These are phyloP conservation scores for Geotrichum macrosporum DNA, from an alignment of 1,139 yeast genomes.

Conservation along the genomic window DNA sequence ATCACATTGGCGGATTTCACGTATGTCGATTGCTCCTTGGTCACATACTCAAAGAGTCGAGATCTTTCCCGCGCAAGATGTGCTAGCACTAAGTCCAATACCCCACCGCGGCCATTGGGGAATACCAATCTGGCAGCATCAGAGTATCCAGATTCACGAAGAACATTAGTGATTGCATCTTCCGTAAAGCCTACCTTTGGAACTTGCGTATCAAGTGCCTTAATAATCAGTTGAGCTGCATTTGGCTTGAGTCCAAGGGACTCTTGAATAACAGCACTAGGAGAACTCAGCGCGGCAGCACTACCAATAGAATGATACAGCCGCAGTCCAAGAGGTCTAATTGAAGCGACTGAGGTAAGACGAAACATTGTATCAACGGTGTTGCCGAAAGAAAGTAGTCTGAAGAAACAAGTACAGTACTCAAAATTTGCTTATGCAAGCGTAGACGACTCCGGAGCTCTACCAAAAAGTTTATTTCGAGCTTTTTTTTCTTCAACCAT, in stretches of 20 bases:
- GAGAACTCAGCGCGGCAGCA: not conserved
- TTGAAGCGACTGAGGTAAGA: not conserved
- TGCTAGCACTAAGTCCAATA: conserved; percentile 59
- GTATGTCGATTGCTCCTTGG: conserved; percentile 13
- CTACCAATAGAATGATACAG: conserved; percentile 16
- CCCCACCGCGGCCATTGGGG: conserved; percentile 43
- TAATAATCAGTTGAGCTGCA: conserved; percentile 15
- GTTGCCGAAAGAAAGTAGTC: not conserved
- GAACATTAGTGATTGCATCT: conserved; percentile 56
- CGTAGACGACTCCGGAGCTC: too few relatives aligned
- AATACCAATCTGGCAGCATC: conserved; percentile 66
- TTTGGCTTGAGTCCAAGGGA: conserved; percentile 17
- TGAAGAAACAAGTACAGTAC: too few relatives aligned
- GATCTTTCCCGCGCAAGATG: conserved; percentile 52
- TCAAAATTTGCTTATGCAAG: too few relatives aligned
- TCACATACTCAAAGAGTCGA: conserved; percentile 31
- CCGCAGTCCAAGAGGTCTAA: not conserved
- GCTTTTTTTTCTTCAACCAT: too few relatives aligned
- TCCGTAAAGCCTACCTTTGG: conserved; percentile 68
- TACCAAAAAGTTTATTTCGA: too few relatives aligned
- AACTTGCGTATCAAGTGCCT: conserved; percentile 38
- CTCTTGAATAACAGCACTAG: conserved; percentile 3
- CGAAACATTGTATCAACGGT: conserved; percentile 2
- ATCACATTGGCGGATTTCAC: conserved; percentile 23
- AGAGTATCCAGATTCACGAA: conserved; percentile 56